Evolutionary conservation across 225 moss, liverwort and hornwort genomes (phyloP), one percentile per base, ranked within the genome.

Genomic region (Bryum argenteum): DNA sequence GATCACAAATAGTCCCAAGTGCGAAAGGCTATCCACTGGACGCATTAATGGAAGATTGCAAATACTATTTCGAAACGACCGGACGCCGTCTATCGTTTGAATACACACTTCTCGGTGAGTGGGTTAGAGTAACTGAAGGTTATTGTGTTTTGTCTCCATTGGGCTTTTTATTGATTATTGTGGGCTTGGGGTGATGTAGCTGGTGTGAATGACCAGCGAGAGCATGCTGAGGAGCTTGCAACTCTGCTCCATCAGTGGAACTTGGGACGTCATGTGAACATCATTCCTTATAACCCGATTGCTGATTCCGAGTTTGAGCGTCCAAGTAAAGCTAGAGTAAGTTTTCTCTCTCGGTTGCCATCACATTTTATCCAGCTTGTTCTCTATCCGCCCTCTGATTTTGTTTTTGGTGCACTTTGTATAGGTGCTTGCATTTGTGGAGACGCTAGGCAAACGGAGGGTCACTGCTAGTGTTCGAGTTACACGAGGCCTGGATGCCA

Each of bases 401-500:
- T 44, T 14, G 2, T 43, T 8, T 8, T 43, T 28, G 8, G 58
- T 19, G 41, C 18, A 66, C 19, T 70, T n/a, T 76, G 59, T 78
- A 74, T 71, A 98, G 98, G 74, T 93, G 28, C 79, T 89, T 71
- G 89, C 91, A 47, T 98, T 98, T 59, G 92, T 98, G 65, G 89
- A 88, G 78, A 89, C 89, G 6, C 66, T 98, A 19, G 72, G 78
- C 26, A 83, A 75, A 26, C 77, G 91, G 74, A 91, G 76, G 71
- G 91, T 98, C 45, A 98, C 98, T 15, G 84, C 98, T 4, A 98
- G 88, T 74, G 83, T 91, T 45, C 81, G 94, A 66, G 92, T 89
- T 65, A 94, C 98, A 2, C 88, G 98, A 4, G 98, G 98, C 37
- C 78, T 98, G 78, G 98, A 98, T 85, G 98, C 98, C 6, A 98